Percentiles rank a stretch among this genome's conserved stretches.
These are phyloP conservation scores for Cynara cardunculus DNA, from an alignment of 129 eudicot genomes.

Conservation along the genomic window DNA sequence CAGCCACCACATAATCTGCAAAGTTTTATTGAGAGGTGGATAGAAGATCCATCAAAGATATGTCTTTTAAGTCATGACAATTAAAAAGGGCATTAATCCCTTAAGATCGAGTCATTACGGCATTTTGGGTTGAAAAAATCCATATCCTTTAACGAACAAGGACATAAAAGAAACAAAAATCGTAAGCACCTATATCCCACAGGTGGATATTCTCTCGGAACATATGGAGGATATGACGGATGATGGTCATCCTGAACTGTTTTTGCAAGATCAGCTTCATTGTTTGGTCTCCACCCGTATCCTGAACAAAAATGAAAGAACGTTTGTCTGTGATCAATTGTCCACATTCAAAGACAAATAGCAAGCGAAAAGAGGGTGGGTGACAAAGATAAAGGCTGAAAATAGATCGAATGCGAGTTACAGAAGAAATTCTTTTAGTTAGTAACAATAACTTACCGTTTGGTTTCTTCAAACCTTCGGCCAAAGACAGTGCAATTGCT, in stretches of 20 bases:
- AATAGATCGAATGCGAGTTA: background rate
- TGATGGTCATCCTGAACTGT: constrained; percentile 44
- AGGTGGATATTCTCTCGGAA: constrained; percentile 54
- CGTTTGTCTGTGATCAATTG: background rate
- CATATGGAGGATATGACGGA: constrained; percentile 66
- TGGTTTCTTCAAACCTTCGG: constrained; percentile 76
- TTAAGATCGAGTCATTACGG: background rate
- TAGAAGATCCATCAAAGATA: constrained; percentile 12
- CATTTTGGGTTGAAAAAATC: constrained; percentile 6
- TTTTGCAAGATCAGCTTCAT: constrained; percentile 58
- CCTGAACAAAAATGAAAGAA: constrained; percentile 35
- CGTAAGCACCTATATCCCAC: constrained; percentile 49
- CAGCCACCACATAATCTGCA: constrained; percentile 90
- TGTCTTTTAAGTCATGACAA: background rate
- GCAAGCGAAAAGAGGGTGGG: background rate
- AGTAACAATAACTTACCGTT: constrained; percentile 36
- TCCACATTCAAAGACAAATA: background rate
- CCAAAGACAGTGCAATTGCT: constrained; percentile 76
- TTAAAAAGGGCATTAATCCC: background rate
- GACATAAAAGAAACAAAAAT: background rate
- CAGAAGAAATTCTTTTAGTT: background rate
- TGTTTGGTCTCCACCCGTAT: constrained; percentile 46
- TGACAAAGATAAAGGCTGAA: background rate
- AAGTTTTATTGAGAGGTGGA: constrained; percentile 14
- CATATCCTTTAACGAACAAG: background rate